These are phyloP conservation scores for Spathaspora girioi DNA, from an alignment of 805 yeast species.

Conservation along the genomic window DNA sequence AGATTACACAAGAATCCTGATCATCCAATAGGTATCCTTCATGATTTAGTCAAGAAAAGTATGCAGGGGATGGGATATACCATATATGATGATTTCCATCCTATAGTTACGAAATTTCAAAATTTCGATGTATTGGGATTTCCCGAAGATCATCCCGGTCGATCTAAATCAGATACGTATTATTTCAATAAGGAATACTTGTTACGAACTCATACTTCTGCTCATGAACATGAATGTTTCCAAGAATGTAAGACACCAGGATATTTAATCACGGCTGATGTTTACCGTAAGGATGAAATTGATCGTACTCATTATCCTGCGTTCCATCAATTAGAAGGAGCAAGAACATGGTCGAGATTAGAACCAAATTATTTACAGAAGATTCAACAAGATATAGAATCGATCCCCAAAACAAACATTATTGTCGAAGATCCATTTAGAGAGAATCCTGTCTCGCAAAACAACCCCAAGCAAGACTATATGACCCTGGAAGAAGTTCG, in stretches of 20 bases:
- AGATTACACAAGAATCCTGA: constrained; percentile 66
- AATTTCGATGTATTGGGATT: constrained; percentile 93
- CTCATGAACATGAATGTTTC: constrained; percentile 91
- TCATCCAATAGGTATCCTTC: constrained; percentile 89
- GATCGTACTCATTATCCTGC: constrained; percentile 96
- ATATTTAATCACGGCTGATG: constrained; percentile 91
- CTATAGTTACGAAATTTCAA: constrained; percentile 76
- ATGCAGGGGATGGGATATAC: constrained; percentile 69
- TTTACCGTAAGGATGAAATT: constrained; percentile 90
- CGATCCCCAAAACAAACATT: constrained; percentile 64
- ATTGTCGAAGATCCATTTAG: constrained; percentile 70
- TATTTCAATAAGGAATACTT: constrained; percentile 72
- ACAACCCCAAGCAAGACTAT: constrained; percentile 77
- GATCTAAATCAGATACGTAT: constrained; percentile 90
- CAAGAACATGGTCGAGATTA: constrained; percentile 70
- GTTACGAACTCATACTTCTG: constrained; percentile 92
- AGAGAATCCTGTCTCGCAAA: constrained; percentile 44
- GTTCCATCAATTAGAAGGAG: constrained; percentile 98
- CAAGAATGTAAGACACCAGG: constrained; percentile 68
- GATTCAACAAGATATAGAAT: constrained; percentile 49
- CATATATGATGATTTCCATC: constrained; percentile 73
- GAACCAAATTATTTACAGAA: constrained; percentile 41
- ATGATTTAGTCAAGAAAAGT: constrained; percentile 66
- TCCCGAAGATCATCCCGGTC: constrained; percentile 89
- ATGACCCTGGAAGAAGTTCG: constrained; percentile 70